Conservation (phyloP, 176 grass and related monocot genomes). For the Phoenix roebelenii region DNA sequence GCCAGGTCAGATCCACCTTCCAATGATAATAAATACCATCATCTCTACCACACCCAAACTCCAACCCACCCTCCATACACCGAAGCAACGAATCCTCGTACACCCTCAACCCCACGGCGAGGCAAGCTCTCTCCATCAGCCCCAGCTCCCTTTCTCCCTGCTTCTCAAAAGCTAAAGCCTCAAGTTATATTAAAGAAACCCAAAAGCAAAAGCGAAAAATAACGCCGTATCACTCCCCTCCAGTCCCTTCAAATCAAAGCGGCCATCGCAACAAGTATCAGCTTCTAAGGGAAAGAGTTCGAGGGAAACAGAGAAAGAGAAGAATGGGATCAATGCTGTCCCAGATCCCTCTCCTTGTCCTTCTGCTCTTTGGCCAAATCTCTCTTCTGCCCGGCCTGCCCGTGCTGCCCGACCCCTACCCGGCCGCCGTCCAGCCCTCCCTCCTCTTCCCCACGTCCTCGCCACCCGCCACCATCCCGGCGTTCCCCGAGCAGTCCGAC, state of each 20-base stretch:
- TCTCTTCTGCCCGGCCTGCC: constrained; percentile 8
- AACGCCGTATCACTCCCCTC: too few species aligned
- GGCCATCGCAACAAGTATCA: too few species aligned
- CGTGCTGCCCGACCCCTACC: neutral
- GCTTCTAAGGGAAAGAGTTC: neutral
- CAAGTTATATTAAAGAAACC: too few species aligned
- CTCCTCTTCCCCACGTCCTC: constrained; percentile 7
- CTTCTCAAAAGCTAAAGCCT: constrained; percentile 21
- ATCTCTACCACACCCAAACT: too few species aligned
- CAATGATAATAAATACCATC: too few species aligned
- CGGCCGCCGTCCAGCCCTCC: constrained; percentile 18
- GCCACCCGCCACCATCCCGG: constrained; percentile 58
- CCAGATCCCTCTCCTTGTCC: constrained; percentile 23
- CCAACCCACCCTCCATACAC: too few species aligned
- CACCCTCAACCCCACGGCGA: too few species aligned
- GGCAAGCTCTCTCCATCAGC: too few species aligned
- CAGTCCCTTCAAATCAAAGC: too few species aligned
- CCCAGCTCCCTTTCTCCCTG: constrained; percentile 1
- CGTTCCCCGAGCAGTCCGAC: constrained; percentile 94
- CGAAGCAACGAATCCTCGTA: too few species aligned
- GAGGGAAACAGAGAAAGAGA: neutral
- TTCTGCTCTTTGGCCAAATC: neutral
- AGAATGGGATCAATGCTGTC: neutral
- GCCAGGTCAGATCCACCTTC: too few species aligned
- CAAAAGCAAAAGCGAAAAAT: too few species aligned